A percentile compares a stretch with the other conserved stretches of the same genome.
Evolutionary conservation across 495 filamentous ascomycete genomes (phyloP).

Genomic region (Tuber microsphaerosporum): DNA sequence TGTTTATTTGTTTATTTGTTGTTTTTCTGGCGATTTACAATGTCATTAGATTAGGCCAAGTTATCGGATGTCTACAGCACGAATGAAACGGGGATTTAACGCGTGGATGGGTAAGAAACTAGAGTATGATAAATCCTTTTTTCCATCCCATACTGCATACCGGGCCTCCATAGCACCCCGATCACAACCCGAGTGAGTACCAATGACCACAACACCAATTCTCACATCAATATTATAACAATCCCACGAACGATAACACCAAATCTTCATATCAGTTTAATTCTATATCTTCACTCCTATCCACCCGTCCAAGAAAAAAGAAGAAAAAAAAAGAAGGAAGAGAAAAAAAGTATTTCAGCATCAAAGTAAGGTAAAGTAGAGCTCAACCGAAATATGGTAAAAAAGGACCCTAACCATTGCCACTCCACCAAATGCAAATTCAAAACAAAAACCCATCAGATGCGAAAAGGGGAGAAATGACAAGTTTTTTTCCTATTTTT

Average conservation of each 20-base stretch:
- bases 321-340: background rate
- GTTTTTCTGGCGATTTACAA: background rate
- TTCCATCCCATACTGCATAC: background rate
- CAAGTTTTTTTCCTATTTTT: background rate
- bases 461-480: background rate
- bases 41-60: background rate
- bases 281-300: background rate
- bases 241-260: background rate
- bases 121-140: background rate
- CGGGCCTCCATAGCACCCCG: background rate
- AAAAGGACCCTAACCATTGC: background rate
- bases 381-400: background rate
- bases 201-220: background rate
- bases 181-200: background rate
- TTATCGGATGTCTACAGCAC: background rate
- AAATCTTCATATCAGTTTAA: background rate
- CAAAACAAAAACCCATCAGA: background rate
- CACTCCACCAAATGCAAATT: conserved; percentile 2
- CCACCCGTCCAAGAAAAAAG: background rate
- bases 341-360: background rate
- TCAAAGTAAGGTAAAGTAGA: background rate
- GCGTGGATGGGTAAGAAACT: background rate
- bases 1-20: background rate
- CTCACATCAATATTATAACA: background rate
- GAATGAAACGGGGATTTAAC: background rate